Evolutionary conservation across 371 early-diverging fungal species (phyloP).

Genomic region (Blyttiomyces sp.): DNA sequence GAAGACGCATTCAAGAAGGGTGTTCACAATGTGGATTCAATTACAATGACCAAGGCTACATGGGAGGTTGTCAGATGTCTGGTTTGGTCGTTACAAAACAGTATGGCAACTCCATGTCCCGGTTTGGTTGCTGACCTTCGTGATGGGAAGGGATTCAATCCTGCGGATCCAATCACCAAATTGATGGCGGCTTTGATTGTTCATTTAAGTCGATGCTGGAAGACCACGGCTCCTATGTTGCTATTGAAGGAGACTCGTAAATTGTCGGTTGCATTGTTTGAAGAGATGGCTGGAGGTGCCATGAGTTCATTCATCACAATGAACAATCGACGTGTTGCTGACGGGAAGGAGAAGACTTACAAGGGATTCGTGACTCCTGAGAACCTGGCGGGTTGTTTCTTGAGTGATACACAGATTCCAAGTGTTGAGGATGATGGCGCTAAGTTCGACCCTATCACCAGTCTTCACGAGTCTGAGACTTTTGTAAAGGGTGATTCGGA

Average conservation of each 20-base stretch:
- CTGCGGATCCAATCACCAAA: conserved; percentile 11
- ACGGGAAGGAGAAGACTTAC: background rate
- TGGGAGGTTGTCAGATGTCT: conserved; percentile 14
- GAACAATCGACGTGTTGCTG: background rate
- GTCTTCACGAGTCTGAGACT: conserved; percentile 4
- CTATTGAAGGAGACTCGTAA: background rate
- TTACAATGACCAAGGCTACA: background rate
- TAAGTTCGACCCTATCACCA: background rate
- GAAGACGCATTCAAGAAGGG: background rate
- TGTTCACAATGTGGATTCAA: background rate
- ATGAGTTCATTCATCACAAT: background rate
- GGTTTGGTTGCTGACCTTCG: background rate
- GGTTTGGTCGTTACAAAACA: background rate
- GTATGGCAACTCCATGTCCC: background rate
- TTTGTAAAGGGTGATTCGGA: background rate
- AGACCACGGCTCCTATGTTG: background rate
- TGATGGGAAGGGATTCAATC: conserved; percentile 6
- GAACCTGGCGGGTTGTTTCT: background rate
- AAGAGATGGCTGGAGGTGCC: conserved; percentile 5
- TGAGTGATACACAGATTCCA: background rate
- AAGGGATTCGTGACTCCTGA: background rate
- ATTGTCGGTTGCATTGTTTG: background rate
- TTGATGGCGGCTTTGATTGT: conserved; percentile 1
- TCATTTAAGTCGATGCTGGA: background rate
- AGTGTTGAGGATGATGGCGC: background rate